Percentiles rank a stretch among this genome's conserved stretches.
Conservation (phyloP, 129 eudicot species). For the Helichrysum umbraculigerum region DNA sequence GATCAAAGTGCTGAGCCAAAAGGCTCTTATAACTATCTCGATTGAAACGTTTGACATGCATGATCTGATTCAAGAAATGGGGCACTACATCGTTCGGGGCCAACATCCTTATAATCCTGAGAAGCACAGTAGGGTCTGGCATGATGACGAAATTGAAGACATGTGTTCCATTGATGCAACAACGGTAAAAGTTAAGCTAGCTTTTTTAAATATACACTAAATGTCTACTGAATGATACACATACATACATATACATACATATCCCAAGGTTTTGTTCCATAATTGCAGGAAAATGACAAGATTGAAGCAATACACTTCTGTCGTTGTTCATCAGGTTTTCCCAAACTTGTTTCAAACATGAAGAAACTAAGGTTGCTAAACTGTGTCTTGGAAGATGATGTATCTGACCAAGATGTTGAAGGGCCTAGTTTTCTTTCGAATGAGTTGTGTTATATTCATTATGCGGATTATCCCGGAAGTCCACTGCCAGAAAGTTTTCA, state of each 20-base stretch:
- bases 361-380: neutral
- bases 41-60: neutral
- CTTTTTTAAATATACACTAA: too few relatives aligned
- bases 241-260: neutral
- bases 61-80: neutral
- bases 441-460: neutral
- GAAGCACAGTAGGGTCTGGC: neutral
- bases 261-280: too few relatives aligned
- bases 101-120: neutral
- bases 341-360: neutral
- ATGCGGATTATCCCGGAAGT: neutral
- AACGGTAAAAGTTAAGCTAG: neutral
- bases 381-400: neutral
- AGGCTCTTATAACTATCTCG: neutral
- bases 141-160: neutral
- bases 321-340: neutral
- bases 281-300: neutral
- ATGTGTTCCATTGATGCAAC: neutral
- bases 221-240: too few relatives aligned
- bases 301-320: neutral
- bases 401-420: neutral
- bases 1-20: neutral
- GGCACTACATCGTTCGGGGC: neutral
- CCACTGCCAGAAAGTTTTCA: neutral
- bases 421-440: neutral